Evolutionary conservation across 1,284 basidiomycete genomes (phyloP).

Genomic region (Thelephora terrestris): DNA sequence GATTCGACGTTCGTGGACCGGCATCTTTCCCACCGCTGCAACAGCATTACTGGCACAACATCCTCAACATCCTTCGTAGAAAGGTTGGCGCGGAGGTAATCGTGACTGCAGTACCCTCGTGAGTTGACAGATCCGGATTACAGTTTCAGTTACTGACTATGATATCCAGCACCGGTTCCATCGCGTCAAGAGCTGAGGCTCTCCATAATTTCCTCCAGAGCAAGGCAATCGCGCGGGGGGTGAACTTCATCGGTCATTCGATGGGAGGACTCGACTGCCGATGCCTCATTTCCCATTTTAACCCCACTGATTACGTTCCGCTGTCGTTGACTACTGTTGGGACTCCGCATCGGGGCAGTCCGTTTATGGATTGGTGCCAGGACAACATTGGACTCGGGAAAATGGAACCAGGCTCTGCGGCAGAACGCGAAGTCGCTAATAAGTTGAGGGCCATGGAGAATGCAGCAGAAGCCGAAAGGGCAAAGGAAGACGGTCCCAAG

Average conservation of each 20-base stretch:
- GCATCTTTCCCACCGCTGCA: slow-evolving; percentile 69
- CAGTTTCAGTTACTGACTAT: not conserved
- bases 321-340: slow-evolving; percentile 84
- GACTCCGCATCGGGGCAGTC: slow-evolving; percentile 92
- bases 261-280: slow-evolving; percentile 97
- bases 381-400: slow-evolving; percentile 83
- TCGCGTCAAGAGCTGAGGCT: slow-evolving; percentile 72
- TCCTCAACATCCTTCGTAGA: slow-evolving; percentile 75
- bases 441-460: slow-evolving; percentile 13
- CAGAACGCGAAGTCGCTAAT: too few relatives aligned
- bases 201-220: slow-evolving; percentile 69
- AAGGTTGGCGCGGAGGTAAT: slow-evolving; percentile 88
- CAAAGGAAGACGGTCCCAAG: slow-evolving; percentile 9
- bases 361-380: slow-evolving; percentile 99
- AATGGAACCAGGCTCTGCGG: slow-evolving; percentile 13
- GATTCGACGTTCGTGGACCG: slow-evolving; percentile 83
- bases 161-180: slow-evolving; percentile 74
- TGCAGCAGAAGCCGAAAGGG: slow-evolving; percentile 1
- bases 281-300: slow-evolving; percentile 81
- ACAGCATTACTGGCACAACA: slow-evolving; percentile 93
- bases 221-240: slow-evolving; percentile 57
- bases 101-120: slow-evolving; percentile 83
- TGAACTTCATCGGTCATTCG: slow-evolving; percentile 94
- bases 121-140: slow-evolving; percentile 38
- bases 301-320: slow-evolving; percentile 78